These are phyloP conservation scores for Rosa lucieae DNA, from an alignment of 306 rosid genomes.

Conservation along the genomic window DNA sequence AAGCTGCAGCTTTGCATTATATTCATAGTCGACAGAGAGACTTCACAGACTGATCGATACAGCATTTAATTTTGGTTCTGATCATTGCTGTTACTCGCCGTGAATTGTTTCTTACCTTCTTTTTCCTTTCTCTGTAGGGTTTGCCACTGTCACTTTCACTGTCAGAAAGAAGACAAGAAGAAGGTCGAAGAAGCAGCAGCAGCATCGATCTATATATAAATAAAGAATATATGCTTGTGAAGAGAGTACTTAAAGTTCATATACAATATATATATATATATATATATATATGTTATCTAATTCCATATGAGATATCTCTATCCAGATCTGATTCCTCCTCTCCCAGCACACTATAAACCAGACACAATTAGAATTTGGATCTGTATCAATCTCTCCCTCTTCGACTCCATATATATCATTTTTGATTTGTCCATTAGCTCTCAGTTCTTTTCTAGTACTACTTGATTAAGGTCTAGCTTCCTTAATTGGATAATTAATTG, in stretches of 20 bases:
- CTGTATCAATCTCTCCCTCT: background rate
- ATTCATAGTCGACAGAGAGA: background rate
- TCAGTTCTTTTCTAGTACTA: background rate
- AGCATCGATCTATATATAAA: background rate
- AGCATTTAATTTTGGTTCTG: background rate
- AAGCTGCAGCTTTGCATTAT: background rate
- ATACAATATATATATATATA: background rate
- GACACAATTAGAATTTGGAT: background rate
- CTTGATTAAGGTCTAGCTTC: background rate
- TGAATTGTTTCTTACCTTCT: background rate
- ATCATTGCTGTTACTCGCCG: background rate
- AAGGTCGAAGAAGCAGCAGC: background rate
- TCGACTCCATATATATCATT: background rate
- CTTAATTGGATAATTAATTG: background rate
- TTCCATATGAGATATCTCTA: conserved; percentile 1
- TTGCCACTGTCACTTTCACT: conserved; percentile 26
- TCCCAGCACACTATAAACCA: background rate
- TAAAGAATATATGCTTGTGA: background rate
- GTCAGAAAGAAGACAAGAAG: background rate
- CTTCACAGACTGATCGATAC: background rate
- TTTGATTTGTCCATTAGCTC: background rate
- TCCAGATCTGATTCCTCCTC: background rate
- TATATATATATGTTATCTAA: background rate
- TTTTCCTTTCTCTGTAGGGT: conserved; percentile 13
- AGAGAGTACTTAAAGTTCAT: background rate